Evolutionary conservation across 495 filamentous ascomycete species (phyloP).

Genomic region (Apodospora peruviana): DNA sequence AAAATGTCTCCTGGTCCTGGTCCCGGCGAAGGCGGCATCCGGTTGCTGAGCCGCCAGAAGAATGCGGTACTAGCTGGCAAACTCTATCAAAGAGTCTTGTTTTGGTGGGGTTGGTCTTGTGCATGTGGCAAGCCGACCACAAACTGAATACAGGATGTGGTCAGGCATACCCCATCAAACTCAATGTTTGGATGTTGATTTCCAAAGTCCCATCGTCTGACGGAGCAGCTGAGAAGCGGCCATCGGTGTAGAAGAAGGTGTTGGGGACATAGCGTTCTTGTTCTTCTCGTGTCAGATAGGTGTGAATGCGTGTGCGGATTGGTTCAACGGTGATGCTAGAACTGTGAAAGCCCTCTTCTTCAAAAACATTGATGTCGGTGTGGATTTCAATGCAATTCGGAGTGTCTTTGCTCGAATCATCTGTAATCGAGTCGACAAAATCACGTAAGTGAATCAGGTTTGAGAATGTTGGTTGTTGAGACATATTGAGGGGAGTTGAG

Average conservation of each 20-base stretch:
- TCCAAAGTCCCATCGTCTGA: background rate
- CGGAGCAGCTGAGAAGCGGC: background rate
- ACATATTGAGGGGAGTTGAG: background rate
- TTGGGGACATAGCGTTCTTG: background rate
- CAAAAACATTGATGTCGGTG: background rate
- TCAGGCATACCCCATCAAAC: background rate
- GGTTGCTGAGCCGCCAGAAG: too few relatives aligned
- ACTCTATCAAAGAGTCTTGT: too few relatives aligned
- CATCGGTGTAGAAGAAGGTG: constrained; percentile 1
- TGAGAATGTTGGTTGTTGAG: background rate
- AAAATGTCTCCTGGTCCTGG: too few relatives aligned
- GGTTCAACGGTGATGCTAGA: background rate
- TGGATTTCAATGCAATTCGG: background rate
- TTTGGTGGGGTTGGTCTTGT: too few relatives aligned
- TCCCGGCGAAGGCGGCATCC: too few relatives aligned
- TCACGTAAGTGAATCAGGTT: constrained; percentile 1
- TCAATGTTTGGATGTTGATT: background rate
- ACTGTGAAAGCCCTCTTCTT: constrained; percentile 1
- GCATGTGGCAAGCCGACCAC: too few relatives aligned
- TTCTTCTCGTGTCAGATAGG: background rate
- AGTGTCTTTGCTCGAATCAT: background rate
- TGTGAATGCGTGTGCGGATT: constrained; percentile 1
- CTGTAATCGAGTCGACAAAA: background rate
- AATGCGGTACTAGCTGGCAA: too few relatives aligned
- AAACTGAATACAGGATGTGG: too few relatives aligned